Conservation (phyloP, 345 rosid genomes). For the Cochlearia excelsa region DNA sequence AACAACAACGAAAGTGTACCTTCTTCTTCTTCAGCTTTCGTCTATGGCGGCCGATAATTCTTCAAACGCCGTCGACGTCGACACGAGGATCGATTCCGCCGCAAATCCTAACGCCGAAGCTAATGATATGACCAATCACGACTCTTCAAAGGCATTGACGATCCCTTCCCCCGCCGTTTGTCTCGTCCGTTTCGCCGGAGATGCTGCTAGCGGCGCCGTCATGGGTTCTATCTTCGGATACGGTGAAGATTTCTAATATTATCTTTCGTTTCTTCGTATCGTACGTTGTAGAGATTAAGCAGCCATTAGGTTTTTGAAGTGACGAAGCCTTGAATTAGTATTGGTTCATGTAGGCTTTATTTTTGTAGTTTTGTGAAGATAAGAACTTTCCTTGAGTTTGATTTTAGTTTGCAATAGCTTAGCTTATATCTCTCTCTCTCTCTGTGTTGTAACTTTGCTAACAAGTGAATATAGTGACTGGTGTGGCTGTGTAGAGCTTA, state of each 20-base stretch:
- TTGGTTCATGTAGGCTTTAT: neutral
- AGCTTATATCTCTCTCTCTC: neutral
- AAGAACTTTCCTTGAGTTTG: conserved; percentile 3
- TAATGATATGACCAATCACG: conserved; percentile 25
- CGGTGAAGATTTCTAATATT: conserved; percentile 37
- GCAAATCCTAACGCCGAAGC: conserved; percentile 35
- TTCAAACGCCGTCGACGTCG: conserved; percentile 32
- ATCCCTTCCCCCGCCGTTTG: conserved; percentile 62
- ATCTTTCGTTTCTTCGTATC: neutral
- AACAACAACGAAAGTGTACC: neutral
- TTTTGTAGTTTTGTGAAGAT: neutral
- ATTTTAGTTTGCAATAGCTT: neutral
- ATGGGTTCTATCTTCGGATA: conserved; percentile 86
- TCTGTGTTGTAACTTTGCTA: conserved; percentile 5
- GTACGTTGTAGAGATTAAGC: neutral
- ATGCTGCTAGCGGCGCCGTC: conserved; percentile 79
- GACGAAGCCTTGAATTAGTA: neutral
- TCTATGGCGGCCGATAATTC: conserved; percentile 43
- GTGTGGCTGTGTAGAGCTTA: neutral
- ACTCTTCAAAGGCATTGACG: conserved; percentile 39
- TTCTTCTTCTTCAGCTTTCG: conserved; percentile 10
- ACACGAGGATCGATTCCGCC: conserved; percentile 28
- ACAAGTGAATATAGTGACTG: neutral
- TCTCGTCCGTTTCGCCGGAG: conserved; percentile 64
- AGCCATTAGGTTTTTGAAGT: too few species aligned